Conservation (phyloP, 177 flowering plant species). For the Viscum album region DNA sequence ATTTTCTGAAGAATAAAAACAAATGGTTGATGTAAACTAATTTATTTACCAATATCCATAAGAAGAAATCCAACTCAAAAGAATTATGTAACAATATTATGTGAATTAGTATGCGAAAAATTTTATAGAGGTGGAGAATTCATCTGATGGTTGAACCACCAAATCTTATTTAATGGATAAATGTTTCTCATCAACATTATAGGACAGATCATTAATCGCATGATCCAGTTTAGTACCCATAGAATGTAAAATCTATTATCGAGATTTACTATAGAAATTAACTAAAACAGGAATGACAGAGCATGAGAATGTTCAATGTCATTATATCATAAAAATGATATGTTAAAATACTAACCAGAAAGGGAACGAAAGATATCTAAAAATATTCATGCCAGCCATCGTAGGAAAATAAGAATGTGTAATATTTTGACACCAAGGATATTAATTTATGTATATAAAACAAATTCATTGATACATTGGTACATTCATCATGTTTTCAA, state of each 20-base stretch:
- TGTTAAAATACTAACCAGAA: conserved; percentile 27
- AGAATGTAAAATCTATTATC: conserved; percentile 55
- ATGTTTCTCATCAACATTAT: conserved; percentile 32
- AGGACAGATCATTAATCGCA: conserved; percentile 47
- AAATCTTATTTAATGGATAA: conserved; percentile 21
- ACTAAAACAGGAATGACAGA: too few species aligned
- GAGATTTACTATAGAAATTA: neutral
- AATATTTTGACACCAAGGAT: neutral
- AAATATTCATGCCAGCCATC: conserved; percentile 46
- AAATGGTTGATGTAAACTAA: neutral
- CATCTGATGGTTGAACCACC: conserved; percentile 54
- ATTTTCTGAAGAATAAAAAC: neutral
- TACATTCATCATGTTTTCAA: too few species aligned
- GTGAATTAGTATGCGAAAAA: conserved; percentile 56
- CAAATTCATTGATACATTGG: too few species aligned
- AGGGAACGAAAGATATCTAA: conserved; percentile 40
- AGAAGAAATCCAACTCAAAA: conserved; percentile 71
- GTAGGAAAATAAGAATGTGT: neutral
- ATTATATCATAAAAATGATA: conserved; percentile 14
- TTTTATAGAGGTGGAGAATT: conserved; percentile 34
- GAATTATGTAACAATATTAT: conserved; percentile 73
- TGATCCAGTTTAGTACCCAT: conserved; percentile 74
- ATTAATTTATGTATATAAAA: too few species aligned
- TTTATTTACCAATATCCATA: conserved; percentile 63
- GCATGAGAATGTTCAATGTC: neutral